Evolutionary conservation across 1,139 yeast species (phyloP).

Genomic region (Suhomyces ambrosiae): DNA sequence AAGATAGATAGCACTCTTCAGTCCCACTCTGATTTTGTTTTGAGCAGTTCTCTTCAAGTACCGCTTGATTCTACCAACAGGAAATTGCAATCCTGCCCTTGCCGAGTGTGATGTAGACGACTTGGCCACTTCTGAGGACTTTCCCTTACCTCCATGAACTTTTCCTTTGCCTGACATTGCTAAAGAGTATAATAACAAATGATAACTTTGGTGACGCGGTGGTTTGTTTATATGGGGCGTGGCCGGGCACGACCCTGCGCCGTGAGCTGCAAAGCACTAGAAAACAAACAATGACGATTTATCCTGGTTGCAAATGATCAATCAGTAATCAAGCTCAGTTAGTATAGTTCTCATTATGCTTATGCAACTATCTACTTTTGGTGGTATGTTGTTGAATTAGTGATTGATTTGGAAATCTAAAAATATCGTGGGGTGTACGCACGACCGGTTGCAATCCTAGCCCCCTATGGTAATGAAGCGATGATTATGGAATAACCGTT

Average conservation of each 20-base stretch:
- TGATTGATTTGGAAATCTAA: too few relatives aligned
- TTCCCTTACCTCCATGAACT: slow-evolving; percentile 97
- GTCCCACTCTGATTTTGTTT: slow-evolving; percentile 93
- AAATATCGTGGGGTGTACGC: too few relatives aligned
- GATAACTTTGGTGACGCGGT: slow-evolving; percentile 11
- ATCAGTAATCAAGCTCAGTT: too few relatives aligned
- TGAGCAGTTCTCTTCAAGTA: slow-evolving; percentile 90
- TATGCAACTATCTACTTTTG: too few relatives aligned
- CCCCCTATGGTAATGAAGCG: too few relatives aligned
- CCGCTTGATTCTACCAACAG: slow-evolving; percentile 98
- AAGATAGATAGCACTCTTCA: slow-evolving; percentile 94
- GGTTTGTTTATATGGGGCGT: slow-evolving; percentile 14
- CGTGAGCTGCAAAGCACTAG: neutral
- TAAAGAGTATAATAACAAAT: slow-evolving; percentile 13
- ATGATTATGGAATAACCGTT: too few relatives aligned
- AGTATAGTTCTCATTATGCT: too few relatives aligned
- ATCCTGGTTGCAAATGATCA: too few relatives aligned
- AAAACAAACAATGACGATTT: neutral
- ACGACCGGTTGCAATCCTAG: too few relatives aligned
- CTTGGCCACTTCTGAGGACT: slow-evolving; percentile 72
- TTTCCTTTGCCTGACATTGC: slow-evolving; percentile 83
- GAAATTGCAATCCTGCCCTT: slow-evolving; percentile 96
- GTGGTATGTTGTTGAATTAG: too few relatives aligned
- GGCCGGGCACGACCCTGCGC: slow-evolving; percentile 10
- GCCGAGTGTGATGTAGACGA: slow-evolving; percentile 86